Evolutionary conservation across 768 basidiomycete genomes (phyloP), one percentile per base, ranked within the genome.

Genomic region (Suillus sp.): DNA sequence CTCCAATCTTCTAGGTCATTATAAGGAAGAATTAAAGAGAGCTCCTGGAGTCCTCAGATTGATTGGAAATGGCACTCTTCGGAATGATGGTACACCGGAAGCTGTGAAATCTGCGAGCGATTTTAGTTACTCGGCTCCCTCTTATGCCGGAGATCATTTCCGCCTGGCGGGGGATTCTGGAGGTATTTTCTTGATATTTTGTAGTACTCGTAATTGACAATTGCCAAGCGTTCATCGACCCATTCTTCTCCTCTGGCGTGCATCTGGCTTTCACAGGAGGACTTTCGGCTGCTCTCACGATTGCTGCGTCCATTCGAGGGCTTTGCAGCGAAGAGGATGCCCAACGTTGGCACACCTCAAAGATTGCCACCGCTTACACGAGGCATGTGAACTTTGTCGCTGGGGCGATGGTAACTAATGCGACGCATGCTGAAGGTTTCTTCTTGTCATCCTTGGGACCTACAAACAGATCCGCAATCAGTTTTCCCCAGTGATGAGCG

Each of bases 391-490:
- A 35, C 45, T 20, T 7, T 47, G 38, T 27, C 11, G 42, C 14
- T 35, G 37, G 48, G 10, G 20, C 34, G 42, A 45, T 30, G 18
- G 14, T 35, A 63, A 25, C 60, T 42, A 3, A 47, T 7, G 30
- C 18, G n/a, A 56, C 8, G n/a, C 25, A 38, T 35, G 48, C 1
- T 18, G 22, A 20, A 59, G 59, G 66, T 89, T 89, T 68, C 83
- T 88, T 68, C 79, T 90, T 16, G 87, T 90, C n/a, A 87, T 90
- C 25, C 75, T 89, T 25, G 88, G 87, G 66, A 87, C 88, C 67
- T 89, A 89, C 72, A 88, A 88, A 72, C 88, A 89, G 68, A 88
- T 90, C 55, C 83, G 84, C 22, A 80, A 86, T 3, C 87, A 89
- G 68, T 78, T 76, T 50, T 75, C 74, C 11, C 80, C 83, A 65